phyloP scores from a whole-genome alignment of 441 rosid genomes.

The Omphalea diandra region DNA sequence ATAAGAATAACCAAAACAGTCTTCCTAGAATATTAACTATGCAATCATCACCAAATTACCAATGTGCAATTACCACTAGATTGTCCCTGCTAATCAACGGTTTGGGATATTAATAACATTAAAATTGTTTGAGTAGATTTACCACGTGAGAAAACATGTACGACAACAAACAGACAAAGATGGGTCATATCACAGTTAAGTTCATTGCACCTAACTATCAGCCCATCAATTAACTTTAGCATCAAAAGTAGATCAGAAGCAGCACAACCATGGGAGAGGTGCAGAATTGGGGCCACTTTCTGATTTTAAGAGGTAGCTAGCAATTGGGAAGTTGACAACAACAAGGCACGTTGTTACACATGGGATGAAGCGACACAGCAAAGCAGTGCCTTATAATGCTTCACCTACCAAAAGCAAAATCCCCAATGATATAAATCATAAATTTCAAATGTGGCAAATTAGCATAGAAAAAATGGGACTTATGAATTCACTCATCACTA shows the following conservation, averaged over 20 bases:
- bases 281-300: conserved; percentile 34
- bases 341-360: conserved; percentile 23
- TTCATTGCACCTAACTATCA: conserved; percentile 31
- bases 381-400: conserved; percentile 24
- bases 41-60: conserved; percentile 4
- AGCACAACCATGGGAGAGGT: conserved; percentile 12
- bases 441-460: conserved; percentile 17
- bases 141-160: not conserved
- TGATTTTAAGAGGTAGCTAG: conserved; percentile 19
- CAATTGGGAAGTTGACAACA: conserved; percentile 27
- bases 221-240: conserved; percentile 15
- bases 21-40: not conserved
- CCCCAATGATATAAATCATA: conserved; percentile 10
- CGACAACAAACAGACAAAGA: conserved; percentile 14
- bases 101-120: not conserved
- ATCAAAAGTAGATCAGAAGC: conserved; percentile 9
- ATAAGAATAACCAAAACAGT: not conserved
- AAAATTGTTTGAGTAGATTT: not conserved
- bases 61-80: not conserved
- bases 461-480: not conserved
- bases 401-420: conserved; percentile 37
- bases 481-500: too few species aligned
- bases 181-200: conserved; percentile 30
- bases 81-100: not conserved
- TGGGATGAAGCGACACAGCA: conserved; percentile 21